Conservation (phyloP, 2,329 filamentous ascomycete species). For the Fusarium sp. region DNA sequence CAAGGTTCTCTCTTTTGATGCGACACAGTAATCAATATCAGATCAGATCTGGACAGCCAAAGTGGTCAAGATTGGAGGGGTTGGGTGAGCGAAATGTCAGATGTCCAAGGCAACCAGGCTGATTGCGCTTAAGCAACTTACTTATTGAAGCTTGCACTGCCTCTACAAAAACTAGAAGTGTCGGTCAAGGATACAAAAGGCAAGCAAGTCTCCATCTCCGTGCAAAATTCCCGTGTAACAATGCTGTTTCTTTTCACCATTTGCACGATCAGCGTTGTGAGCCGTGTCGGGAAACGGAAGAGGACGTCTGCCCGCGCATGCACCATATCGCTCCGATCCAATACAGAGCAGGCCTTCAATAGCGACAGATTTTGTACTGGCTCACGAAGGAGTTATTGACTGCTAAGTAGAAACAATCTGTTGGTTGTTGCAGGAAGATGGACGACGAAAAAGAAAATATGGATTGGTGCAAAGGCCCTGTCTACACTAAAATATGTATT, state of each 20-base stretch:
- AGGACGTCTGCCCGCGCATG: neutral
- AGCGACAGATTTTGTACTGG: neutral
- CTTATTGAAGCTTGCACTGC: neutral
- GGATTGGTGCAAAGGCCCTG: neutral
- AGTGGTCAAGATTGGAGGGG: neutral
- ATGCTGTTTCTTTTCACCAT: neutral
- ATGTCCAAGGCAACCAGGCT: neutral
- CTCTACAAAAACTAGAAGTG: neutral
- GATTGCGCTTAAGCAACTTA: neutral
- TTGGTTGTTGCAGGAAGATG: neutral
- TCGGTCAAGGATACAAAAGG: neutral
- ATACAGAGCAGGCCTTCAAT: neutral
- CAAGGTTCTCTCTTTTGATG: neutral
- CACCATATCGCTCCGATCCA: neutral
- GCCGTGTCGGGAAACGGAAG: neutral
- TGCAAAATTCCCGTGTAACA: fast-evolving
- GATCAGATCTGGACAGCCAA: neutral
- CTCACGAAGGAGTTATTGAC: too few species aligned
- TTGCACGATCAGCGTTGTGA: neutral
- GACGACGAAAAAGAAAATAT: neutral
- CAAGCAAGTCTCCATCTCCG: neutral
- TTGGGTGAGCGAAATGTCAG: neutral
- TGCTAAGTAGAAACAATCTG: too few species aligned
- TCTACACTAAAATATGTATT: neutral
- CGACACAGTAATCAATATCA: neutral